Base-by-base conservation (phyloP, 495 filamentous ascomycete genomes). In the Xylona heveae region DNA sequence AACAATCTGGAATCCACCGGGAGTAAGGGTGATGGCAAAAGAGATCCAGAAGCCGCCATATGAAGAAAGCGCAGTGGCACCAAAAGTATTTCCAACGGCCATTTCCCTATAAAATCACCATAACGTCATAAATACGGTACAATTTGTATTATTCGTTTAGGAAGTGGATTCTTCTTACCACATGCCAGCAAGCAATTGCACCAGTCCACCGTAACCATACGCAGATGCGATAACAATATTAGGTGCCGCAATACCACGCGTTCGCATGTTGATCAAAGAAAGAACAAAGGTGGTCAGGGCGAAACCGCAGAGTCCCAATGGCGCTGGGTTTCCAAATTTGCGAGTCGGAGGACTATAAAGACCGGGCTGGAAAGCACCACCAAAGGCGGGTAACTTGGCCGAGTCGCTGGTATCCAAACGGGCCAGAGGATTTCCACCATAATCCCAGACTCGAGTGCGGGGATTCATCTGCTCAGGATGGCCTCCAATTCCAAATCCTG, bases 41-140 rank as follows among this genome's bases (percentile, higher is more conserved):
- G 81, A 65, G 44, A 97, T 61, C 88, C 88, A 97, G 71, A 97
- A 97, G 42, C 85, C 88, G 42, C 88, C 88, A 52, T 85, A 97
- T 4, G 88, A 95, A 6, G 83, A 88, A 40, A 97, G 67, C 31
- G 88, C 88, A 32, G 35, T 38, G 19, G 35, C 35, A 21, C 35
- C 35, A 24, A 38, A 41, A 28, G 22, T 41, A 17, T 61, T 94
- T 38, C 84, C 88, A 6, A 90, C 70, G 35, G 85, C 88, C 82
- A 93, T 92, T 68, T 94, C 88, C 88, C 83, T 93, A 40, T 7
- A 24, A 20, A 5, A 9, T n/a, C 3, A 4, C 9, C 19, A 19
- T 34, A 21, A 6, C 17, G 32, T 20, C 25, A 30, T 14, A 28
- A 14, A 24, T 7, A 22, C 22, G 24, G n/a, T n/a, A n/a, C n/a